Percentiles rank a stretch among this genome's conserved stretches.
Conservation (phyloP, 495 filamentous ascomycete genomes). For the Recurvomyces mirabilis region DNA sequence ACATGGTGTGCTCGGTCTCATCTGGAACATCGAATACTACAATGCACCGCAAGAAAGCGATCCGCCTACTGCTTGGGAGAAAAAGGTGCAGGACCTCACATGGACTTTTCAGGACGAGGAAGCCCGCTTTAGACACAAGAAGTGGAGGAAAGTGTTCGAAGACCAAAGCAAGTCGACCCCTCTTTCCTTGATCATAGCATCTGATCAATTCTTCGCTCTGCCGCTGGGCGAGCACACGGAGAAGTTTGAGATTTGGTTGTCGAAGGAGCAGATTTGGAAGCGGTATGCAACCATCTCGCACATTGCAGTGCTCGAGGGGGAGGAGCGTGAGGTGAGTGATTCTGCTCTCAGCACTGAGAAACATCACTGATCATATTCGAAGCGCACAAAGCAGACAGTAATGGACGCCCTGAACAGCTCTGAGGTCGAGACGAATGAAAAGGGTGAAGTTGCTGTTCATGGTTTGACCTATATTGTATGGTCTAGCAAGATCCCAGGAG, state of each 20-base stretch:
- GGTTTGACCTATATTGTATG: conserved; percentile 23
- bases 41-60: conserved; percentile 14
- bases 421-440: conserved; percentile 26
- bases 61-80: conserved; percentile 17
- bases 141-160: conserved; percentile 24
- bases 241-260: conserved; percentile 17
- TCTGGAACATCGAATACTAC: conserved; percentile 35
- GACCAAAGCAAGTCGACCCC: conserved; percentile 20
- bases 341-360: neutral
- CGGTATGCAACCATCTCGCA: conserved; percentile 49
- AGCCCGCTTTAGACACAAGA: conserved; percentile 43
- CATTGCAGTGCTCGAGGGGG: conserved; percentile 42
- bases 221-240: conserved; percentile 18
- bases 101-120: conserved; percentile 22
- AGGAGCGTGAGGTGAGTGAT: conserved; percentile 36
- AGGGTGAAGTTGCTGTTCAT: conserved; percentile 25
- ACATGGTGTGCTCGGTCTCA: conserved; percentile 43
- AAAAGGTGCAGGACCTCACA: conserved; percentile 16
- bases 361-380: neutral
- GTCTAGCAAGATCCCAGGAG: conserved; percentile 22
- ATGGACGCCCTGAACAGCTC: conserved; percentile 21
- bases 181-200: conserved; percentile 13
- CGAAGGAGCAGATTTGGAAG: conserved; percentile 43
- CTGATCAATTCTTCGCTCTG: conserved; percentile 19
- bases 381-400: conserved; percentile 22